Percentiles rank a stretch among this genome's conserved stretches.
Evolutionary conservation across 805 yeast genomes (phyloP).

Genomic region (Limtongozyma cylindracea): DNA sequence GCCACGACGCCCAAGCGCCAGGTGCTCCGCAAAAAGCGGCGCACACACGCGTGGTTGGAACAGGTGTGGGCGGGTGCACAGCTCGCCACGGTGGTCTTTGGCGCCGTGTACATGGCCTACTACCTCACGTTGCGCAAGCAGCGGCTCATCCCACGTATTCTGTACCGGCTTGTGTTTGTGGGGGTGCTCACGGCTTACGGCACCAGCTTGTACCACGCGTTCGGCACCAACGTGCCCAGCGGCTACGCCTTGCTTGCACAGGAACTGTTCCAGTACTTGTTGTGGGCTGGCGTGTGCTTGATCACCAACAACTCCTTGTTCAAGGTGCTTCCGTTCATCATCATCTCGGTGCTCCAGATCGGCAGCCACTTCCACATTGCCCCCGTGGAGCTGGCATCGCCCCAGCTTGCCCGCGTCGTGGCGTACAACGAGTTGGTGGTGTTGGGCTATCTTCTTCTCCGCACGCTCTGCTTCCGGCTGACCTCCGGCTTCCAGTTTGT

Average conservation of each 20-base stretch:
- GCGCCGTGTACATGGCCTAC: neutral
- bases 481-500: slow-evolving; percentile 46
- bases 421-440: slow-evolving; percentile 37
- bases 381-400: slow-evolving; percentile 12
- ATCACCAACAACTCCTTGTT: slow-evolving; percentile 37
- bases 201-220: slow-evolving; percentile 28
- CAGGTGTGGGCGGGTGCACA: neutral
- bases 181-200: slow-evolving; percentile 29
- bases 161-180: slow-evolving; percentile 26
- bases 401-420: slow-evolving; percentile 16
- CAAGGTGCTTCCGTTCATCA: slow-evolving; percentile 33
- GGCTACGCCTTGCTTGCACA: slow-evolving; percentile 41
- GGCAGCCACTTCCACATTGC: slow-evolving; percentile 13
- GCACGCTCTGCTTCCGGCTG: slow-evolving; percentile 37
- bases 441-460: slow-evolving; percentile 22
- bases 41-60: no score
- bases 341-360: slow-evolving; percentile 34
- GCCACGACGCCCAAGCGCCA: no score
- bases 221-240: slow-evolving; percentile 31
- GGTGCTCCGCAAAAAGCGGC: no score
- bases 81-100: neutral
- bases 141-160: no score
- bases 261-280: slow-evolving; percentile 48
- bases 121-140: neutral
- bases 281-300: slow-evolving; percentile 31